A percentile compares a stretch with the other conserved stretches of the same genome.
Conservation (phyloP, 2,329 filamentous ascomycete genomes). For the Diaporthe capsici region DNA sequence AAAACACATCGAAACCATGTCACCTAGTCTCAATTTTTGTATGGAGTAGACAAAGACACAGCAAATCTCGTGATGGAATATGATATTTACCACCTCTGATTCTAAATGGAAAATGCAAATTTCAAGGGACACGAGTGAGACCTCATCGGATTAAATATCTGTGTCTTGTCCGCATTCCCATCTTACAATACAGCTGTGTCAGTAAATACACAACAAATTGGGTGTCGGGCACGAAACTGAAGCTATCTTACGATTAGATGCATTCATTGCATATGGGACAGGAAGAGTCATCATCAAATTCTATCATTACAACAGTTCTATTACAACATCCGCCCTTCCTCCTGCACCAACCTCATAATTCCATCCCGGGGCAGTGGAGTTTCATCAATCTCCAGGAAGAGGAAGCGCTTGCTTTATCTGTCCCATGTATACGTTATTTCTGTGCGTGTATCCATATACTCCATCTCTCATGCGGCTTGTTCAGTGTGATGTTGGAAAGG, state of each 20-base stretch:
- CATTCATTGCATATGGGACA: not conserved
- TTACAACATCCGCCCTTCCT: slow-evolving; percentile 24
- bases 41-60: not conserved
- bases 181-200: not conserved
- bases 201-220: not conserved
- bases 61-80: not conserved
- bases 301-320: slow-evolving; percentile 39
- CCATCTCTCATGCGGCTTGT: slow-evolving; percentile 43
- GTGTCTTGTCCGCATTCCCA: not conserved
- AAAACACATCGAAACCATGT: not conserved
- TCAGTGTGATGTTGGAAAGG: not conserved
- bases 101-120: not conserved
- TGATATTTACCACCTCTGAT: not conserved
- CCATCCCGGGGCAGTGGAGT: not conserved
- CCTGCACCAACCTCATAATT: not conserved
- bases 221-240: too few relatives aligned
- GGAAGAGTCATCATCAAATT: not conserved
- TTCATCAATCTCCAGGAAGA: slow-evolving; percentile 9
- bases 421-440: slow-evolving; percentile 18
- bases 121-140: not conserved
- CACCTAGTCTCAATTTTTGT: not conserved
- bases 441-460: slow-evolving; percentile 26
- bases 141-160: too few relatives aligned
- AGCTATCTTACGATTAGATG: too few relatives aligned
- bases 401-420: not conserved